Evolutionary conservation across 495 filamentous ascomycete species (phyloP).

Genomic region (Bathelium albidoporum): DNA sequence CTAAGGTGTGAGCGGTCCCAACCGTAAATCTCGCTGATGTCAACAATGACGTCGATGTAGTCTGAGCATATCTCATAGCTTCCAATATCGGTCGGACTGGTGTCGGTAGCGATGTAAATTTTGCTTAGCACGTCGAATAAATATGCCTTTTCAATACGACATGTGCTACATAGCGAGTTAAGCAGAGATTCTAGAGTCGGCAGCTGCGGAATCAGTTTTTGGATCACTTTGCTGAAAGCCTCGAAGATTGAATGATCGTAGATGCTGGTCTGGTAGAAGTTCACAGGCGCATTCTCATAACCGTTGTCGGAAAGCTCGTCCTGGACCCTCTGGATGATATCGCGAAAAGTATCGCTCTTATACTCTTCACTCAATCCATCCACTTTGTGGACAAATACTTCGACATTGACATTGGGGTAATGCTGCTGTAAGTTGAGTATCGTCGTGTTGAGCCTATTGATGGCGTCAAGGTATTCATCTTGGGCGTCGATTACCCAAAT

Average conservation of each 20-base stretch:
- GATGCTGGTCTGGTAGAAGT: conserved; percentile 90
- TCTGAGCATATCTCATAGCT: conserved; percentile 97
- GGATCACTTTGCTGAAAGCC: conserved; percentile 94
- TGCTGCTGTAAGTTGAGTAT: conserved; percentile 76
- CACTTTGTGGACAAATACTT: conserved; percentile 97
- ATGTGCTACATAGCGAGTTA: conserved; percentile 77
- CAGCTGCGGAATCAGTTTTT: conserved; percentile 89
- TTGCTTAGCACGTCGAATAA: conserved; percentile 94
- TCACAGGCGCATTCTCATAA: conserved; percentile 82
- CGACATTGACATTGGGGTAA: conserved; percentile 87
- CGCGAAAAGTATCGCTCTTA: conserved; percentile 82
- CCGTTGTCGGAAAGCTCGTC: conserved; percentile 90
- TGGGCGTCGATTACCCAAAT: conserved; percentile 99
- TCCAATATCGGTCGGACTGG: conserved; percentile 79
- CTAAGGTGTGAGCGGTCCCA: conserved; percentile 44
- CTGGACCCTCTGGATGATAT: conserved; percentile 91
- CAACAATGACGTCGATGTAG: conserved; percentile 95
- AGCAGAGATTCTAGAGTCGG: conserved; percentile 85
- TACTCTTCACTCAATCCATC: conserved; percentile 93
- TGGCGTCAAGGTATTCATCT: conserved; percentile 88
- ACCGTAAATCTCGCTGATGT: conserved; percentile 89
- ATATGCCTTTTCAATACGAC: conserved; percentile 93
- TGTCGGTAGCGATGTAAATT: conserved; percentile 96
- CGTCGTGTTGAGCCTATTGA: conserved; percentile 73
- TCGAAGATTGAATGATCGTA: conserved; percentile 98